Conservation (phyloP, 139 green algal species). For the Picochlorum sp. region DNA sequence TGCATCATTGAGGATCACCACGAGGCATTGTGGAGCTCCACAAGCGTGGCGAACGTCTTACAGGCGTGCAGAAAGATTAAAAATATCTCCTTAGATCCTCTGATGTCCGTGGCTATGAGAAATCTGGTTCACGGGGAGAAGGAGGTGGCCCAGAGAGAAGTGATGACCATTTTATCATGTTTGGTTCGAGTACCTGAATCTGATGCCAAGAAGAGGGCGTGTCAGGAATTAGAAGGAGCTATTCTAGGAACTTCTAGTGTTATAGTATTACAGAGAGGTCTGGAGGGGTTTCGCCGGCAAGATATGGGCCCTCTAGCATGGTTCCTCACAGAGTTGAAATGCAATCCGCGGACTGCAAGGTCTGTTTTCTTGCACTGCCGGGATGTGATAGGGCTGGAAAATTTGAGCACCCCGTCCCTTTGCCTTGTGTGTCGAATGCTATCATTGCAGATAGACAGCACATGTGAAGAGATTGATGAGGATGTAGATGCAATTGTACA, state of each 20-base stretch:
- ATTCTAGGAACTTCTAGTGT: neutral
- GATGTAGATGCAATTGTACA: too few species aligned
- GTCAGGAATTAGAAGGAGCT: neutral
- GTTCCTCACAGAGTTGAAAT: neutral
- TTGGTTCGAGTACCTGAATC: neutral
- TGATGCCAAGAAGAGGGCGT: neutral
- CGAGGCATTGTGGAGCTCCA: neutral
- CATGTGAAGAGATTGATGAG: too few species aligned
- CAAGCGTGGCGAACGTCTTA: constrained; percentile 7
- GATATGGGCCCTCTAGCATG: neutral
- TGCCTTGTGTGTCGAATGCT: neutral
- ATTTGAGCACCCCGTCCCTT: neutral
- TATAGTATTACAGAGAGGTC: neutral
- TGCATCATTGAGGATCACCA: too few species aligned
- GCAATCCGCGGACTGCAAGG: neutral
- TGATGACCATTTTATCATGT: constrained; percentile 5
- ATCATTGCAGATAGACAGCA: neutral
- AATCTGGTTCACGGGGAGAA: neutral
- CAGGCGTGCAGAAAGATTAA: neutral
- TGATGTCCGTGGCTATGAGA: neutral
- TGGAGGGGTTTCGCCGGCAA: neutral
- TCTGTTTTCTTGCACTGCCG: neutral
- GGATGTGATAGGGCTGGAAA: constrained; percentile 1
- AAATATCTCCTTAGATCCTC: neutral
- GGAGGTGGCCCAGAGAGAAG: neutral